These are phyloP conservation scores for Annulohypoxylon nitens DNA, from an alignment of 495 filamentous ascomycete species.

Conservation along the genomic window DNA sequence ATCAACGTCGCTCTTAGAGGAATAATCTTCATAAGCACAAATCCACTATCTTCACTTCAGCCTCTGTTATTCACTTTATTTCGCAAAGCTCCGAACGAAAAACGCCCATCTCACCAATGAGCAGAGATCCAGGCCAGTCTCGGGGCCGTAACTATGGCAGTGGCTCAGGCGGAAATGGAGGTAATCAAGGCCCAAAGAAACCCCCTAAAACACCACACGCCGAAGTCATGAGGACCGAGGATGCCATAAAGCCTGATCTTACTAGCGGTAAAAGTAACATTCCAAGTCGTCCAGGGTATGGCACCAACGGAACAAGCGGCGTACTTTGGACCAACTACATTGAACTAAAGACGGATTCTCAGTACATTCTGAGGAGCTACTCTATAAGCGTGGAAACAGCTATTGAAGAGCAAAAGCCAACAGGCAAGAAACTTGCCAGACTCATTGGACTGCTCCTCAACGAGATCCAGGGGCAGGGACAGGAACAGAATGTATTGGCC, in stretches of 20 bases:
- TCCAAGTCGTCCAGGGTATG: conserved; percentile 15
- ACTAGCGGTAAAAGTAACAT: not conserved
- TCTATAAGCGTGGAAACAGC: not conserved
- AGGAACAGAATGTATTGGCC: not conserved
- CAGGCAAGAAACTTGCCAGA: conserved; percentile 20
- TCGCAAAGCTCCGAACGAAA: too few species aligned
- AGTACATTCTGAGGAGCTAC: not conserved
- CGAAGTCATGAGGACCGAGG: not conserved
- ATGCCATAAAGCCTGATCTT: not conserved
- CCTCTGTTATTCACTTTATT: too few species aligned
- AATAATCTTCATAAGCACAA: too few species aligned
- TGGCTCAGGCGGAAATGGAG: not conserved
- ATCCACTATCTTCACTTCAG: too few species aligned
- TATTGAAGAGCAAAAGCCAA: not conserved
- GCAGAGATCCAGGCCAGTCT: not conserved
- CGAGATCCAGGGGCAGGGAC: not conserved
- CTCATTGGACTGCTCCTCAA: conserved; percentile 11
- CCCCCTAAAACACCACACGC: not conserved
- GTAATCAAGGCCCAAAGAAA: not conserved
- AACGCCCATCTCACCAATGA: not conserved
- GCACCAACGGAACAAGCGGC: not conserved
- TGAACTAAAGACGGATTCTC: not conserved
- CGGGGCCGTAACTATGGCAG: not conserved
- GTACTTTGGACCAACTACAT: conserved; percentile 16
- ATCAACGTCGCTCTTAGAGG: too few species aligned